A percentile compares a stretch with the other conserved stretches of the same genome.
Evolutionary conservation across 352 stramenopile species (phyloP).

Genomic region (Pythium periplocum): DNA sequence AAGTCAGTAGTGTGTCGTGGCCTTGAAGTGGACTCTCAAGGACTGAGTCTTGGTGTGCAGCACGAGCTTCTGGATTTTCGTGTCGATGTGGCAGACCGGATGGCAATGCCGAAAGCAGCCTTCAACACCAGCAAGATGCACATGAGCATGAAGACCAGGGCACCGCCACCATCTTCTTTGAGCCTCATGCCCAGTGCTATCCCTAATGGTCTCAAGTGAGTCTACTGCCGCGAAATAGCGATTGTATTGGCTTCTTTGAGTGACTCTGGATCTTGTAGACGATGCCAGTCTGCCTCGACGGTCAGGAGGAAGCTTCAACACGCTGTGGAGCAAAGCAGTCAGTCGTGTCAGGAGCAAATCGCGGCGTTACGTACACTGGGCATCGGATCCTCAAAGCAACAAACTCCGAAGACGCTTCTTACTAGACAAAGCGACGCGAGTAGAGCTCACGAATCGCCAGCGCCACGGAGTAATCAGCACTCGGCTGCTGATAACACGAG

Average conservation of each 20-base stretch:
- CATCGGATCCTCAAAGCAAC: conserved; percentile 11
- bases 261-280: conserved; percentile 16
- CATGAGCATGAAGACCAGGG: not conserved
- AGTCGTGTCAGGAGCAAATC: conserved; percentile 31
- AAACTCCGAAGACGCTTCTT: too few relatives aligned
- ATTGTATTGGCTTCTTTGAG: not conserved
- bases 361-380: conserved; percentile 22
- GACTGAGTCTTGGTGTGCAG: not conserved
- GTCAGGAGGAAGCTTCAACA: conserved; percentile 62
- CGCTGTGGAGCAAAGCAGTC: conserved; percentile 42
- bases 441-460: too few relatives aligned
- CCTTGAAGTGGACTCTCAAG: too few relatives aligned
- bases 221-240: not conserved
- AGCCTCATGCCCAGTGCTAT: conserved; percentile 17
- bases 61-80: conserved; percentile 27
- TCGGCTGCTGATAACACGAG: not conserved
- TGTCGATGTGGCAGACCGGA: conserved; percentile 12
- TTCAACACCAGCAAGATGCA: too few relatives aligned
- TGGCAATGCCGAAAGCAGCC: too few relatives aligned
- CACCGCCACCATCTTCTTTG: not conserved
- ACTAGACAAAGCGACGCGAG: too few relatives aligned
- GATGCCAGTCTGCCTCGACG: conserved; percentile 60
- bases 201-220: conserved; percentile 19
- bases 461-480: not conserved
- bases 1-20: too few relatives aligned